Percentiles rank a stretch among this genome's conserved stretches.
Evolutionary conservation across 1,284 basidiomycete genomes (phyloP).

Genomic region (Violaceomyces palustris): DNA sequence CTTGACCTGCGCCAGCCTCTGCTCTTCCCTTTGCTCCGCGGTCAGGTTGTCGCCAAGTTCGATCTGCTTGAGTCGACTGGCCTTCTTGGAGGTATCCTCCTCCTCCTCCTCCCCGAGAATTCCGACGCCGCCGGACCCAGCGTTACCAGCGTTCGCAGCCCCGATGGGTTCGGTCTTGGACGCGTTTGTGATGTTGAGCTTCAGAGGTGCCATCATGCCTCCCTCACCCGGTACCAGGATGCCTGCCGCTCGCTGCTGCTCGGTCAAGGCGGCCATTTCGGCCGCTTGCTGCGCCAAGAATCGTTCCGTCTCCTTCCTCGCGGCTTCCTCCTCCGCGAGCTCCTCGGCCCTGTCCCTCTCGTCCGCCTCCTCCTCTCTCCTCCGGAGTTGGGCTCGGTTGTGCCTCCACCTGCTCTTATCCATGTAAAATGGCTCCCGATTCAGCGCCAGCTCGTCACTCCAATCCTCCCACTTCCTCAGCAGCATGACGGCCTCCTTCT

Average conservation of each 20-base stretch:
- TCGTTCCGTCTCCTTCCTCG: conserved; percentile 33
- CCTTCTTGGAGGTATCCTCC: conserved; percentile 20
- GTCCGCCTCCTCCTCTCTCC: conserved; percentile 36
- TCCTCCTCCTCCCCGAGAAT: conserved; percentile 38
- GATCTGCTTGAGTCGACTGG: conserved; percentile 29
- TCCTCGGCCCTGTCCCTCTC: conserved; percentile 20
- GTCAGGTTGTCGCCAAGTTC: conserved; percentile 23
- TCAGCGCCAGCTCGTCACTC: conserved; percentile 13
- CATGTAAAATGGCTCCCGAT: conserved; percentile 31
- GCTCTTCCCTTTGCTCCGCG: conserved; percentile 6
- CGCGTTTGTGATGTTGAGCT: conserved; percentile 29
- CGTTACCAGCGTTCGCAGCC: conserved; percentile 1
- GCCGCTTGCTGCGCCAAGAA: conserved; percentile 44
- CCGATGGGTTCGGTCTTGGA: background rate
- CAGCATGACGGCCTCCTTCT: conserved; percentile 8
- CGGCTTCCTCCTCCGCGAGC: conserved; percentile 19
- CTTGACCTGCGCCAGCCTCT: conserved; percentile 4
- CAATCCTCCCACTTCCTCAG: conserved; percentile 20
- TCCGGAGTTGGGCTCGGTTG: conserved; percentile 15
- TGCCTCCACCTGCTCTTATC: conserved; percentile 37
- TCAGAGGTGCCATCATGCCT: conserved; percentile 31
- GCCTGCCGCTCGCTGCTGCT: conserved; percentile 38
- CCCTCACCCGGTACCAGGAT: conserved; percentile 28
- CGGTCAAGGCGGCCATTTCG: conserved; percentile 39
- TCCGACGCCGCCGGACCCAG: background rate